Percentiles rank a stretch among this genome's conserved stretches.
Conservation (phyloP, 2,329 filamentous ascomycete genomes). For the Paecilomyces dactylethromorphus region DNA sequence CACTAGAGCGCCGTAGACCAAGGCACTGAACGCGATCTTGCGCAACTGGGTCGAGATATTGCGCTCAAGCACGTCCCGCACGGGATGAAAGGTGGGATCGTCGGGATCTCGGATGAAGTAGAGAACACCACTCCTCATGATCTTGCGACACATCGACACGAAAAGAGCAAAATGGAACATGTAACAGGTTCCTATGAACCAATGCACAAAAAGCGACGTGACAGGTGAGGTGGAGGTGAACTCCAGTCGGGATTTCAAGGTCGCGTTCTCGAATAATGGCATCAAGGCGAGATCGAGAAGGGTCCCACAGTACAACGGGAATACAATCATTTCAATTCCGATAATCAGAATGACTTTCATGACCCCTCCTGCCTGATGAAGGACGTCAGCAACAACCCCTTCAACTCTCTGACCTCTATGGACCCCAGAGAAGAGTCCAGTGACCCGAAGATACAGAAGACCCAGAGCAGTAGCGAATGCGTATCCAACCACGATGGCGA, state of each 20-base stretch:
- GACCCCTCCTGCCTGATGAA: slow-evolving; percentile 91
- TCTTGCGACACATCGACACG: slow-evolving; percentile 97
- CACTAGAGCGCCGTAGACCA: slow-evolving; percentile 90
- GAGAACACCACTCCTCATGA: slow-evolving; percentile 88
- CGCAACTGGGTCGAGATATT: slow-evolving; percentile 87
- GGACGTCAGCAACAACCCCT: slow-evolving; percentile 66
- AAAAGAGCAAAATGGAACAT: slow-evolving; percentile 99
- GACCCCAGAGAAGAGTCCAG: slow-evolving; percentile 59
- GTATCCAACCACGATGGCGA: slow-evolving; percentile 78
- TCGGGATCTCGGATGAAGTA: slow-evolving; percentile 98
- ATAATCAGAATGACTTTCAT: slow-evolving; percentile 98
- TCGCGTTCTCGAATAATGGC: slow-evolving; percentile 78
- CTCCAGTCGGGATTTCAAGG: slow-evolving; percentile 65
- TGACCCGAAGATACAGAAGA: slow-evolving; percentile 70
- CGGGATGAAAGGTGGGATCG: slow-evolving; percentile 95
- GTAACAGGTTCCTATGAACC: slow-evolving; percentile 97
- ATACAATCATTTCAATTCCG: slow-evolving; percentile 97
- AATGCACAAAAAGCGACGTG: slow-evolving; percentile 93
- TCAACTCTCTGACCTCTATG: slow-evolving; percentile 56
- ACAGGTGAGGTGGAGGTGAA: slow-evolving; percentile 76
- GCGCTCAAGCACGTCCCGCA: slow-evolving; percentile 90
- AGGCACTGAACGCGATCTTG: slow-evolving; percentile 92
- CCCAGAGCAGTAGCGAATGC: slow-evolving; percentile 66
- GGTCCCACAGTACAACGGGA: slow-evolving; percentile 90
- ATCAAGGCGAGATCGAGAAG: slow-evolving; percentile 83